These are phyloP conservation scores for Alternaria sp. DNA, from an alignment of 2,329 filamentous ascomycete species.

Conservation along the genomic window DNA sequence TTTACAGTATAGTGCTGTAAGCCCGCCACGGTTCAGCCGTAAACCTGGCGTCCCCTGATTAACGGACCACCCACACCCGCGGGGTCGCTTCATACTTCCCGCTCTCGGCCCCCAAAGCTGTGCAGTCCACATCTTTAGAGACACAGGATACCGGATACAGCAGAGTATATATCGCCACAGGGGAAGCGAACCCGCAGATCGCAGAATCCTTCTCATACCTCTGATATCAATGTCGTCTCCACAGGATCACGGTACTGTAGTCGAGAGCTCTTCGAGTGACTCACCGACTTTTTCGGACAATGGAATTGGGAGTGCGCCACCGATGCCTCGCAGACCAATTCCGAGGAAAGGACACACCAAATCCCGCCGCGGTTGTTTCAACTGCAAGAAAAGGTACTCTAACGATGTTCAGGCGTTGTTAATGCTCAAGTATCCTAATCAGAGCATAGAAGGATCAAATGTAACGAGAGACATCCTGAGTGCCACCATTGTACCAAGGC, in stretches of 20 bases:
- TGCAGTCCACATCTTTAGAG: constrained; percentile 17
- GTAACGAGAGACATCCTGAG: constrained; percentile 68
- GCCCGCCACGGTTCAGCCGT: constrained; percentile 34
- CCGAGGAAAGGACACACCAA: constrained; percentile 68
- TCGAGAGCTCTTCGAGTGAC: constrained; percentile 40
- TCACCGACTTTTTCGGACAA: constrained; percentile 36
- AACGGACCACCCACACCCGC: constrained; percentile 23
- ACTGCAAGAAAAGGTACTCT: constrained; percentile 60
- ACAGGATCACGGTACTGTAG: constrained; percentile 23
- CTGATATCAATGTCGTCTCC: constrained; percentile 28
- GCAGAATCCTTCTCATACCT: constrained; percentile 19
- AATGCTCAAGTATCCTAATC: not conserved
- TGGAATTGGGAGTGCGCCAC: constrained; percentile 23
- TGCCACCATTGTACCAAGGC: constrained; percentile 70
- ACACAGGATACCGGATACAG: constrained; percentile 19
- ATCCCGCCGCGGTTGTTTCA: constrained; percentile 69
- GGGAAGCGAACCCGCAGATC: constrained; percentile 24
- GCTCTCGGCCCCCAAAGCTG: constrained; percentile 43
- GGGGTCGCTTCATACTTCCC: constrained; percentile 31
- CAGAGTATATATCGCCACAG: constrained; percentile 37
- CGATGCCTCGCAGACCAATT: constrained; percentile 43
- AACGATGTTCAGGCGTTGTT: not conserved
- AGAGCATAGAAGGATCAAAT: constrained; percentile 67
- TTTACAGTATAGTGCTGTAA: constrained; percentile 38
- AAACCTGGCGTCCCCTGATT: constrained; percentile 34